A percentile compares a stretch with the other conserved stretches of the same genome.
Conservation (phyloP, 176 grass and related monocot species). For the Hsuehochloa calcarea region DNA sequence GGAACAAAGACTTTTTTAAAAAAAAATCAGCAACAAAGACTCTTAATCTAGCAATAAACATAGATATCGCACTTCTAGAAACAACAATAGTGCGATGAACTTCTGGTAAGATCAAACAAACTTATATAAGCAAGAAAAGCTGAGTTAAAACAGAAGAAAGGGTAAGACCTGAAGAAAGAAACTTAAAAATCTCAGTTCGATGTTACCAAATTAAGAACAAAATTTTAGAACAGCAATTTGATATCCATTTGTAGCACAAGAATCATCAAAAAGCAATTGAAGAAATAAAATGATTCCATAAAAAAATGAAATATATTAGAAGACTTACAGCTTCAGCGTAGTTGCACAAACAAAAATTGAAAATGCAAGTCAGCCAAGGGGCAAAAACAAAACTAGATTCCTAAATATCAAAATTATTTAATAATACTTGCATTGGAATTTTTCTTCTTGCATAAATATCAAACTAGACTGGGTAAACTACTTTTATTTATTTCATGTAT, state of each 20-base stretch:
- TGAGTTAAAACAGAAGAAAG: neutral
- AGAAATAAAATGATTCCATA: neutral
- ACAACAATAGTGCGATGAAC: neutral
- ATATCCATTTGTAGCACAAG: neutral
- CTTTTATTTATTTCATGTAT: neutral
- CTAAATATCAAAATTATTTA: neutral
- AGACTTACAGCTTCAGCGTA: conserved; percentile 24
- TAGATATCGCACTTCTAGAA: neutral
- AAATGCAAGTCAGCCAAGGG: neutral
- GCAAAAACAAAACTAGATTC: neutral
- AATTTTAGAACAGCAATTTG: neutral
- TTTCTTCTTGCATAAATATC: neutral
- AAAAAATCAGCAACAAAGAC: no score
- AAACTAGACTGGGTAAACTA: conserved; percentile 22
- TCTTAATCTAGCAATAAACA: neutral
- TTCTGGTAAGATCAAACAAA: neutral
- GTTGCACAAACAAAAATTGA: neutral
- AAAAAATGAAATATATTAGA: neutral
- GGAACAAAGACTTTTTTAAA: no score
- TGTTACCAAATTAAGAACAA: neutral
- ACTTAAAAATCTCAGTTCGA: neutral
- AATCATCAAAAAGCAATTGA: neutral
- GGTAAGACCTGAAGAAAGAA: neutral
- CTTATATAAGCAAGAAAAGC: neutral
- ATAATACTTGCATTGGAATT: neutral